Evolutionary conservation across 2,329 filamentous ascomycete genomes (phyloP), one percentile per base, ranked within the genome.

Genomic region (Fusarium armeniacum): DNA sequence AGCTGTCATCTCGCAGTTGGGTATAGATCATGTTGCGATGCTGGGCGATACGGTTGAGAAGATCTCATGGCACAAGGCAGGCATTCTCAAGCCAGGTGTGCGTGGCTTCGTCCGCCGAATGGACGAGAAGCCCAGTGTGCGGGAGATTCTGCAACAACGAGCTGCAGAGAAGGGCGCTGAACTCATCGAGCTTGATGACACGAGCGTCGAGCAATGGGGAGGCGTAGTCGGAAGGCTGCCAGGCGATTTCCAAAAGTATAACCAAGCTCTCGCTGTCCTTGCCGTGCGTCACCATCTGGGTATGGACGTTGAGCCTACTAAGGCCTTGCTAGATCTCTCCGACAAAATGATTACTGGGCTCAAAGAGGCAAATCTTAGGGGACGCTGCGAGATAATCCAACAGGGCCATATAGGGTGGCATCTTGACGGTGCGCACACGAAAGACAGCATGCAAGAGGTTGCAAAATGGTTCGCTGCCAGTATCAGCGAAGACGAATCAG

Each of bases 21-120:
- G 93, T 5, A 91, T 97, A 64, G 94, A 98, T 74, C 94, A 98
- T 78, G 89, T 91, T 1, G 89, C 86, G 6, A 89, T 97, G 85
- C 83, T 98, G 36, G 94, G 94, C 13, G 84, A 87, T 38, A 94
- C 93, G 0, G 86, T 95, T 52, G 90, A 92, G 59, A 84, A 93
- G 75, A 97, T 97, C 69, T 80, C 94, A 5, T 97, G 94, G 94
- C 93, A 97, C 78, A 98, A 98, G 79, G 91, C 90, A 9, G 94
- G 94, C 1, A 92, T 98, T 45, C 91, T 97, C 77, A 97, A 97
- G 78, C 53, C 79, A 1, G 88, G 87, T 0, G 85, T 80, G 0
- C 73, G 64, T 40, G 81, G 76, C 0, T 82, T 83, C 11, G 76
- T 81, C 10, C 74, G 77, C 35, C 73, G 58, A 6, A 51, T 77